A percentile compares a stretch with the other conserved stretches of the same genome.
These are phyloP conservation scores for Sarocladium brachiariae DNA, from an alignment of 2,329 filamentous ascomycete genomes.

Conservation along the genomic window DNA sequence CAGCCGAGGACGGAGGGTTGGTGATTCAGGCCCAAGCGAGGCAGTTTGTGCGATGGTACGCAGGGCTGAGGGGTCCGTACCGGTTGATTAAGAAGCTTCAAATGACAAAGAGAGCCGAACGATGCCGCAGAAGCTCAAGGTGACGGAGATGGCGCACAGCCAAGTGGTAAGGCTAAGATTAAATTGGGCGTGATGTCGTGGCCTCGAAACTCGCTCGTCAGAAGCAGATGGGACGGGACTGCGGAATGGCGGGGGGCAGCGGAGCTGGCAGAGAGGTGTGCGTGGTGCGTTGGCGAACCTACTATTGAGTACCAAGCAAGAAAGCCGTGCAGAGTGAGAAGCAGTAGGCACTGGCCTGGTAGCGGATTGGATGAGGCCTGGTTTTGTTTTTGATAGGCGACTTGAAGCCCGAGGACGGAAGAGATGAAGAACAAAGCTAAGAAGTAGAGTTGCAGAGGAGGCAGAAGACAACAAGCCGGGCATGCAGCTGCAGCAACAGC, in stretches of 20 bases:
- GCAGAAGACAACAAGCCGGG: background rate
- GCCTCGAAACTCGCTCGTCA: background rate
- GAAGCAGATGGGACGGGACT: constrained; percentile 3
- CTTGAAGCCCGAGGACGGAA: background rate
- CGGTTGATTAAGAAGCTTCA: no score
- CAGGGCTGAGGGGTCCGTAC: no score
- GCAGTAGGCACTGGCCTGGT: no score
- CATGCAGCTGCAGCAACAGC: background rate
- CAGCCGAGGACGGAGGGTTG: constrained; percentile 7
- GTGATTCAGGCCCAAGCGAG: background rate
- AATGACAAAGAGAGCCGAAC: no score
- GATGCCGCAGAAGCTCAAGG: no score
- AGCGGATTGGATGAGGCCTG: background rate
- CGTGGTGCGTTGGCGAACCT: background rate
- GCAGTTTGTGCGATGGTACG: background rate
- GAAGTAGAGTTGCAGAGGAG: background rate
- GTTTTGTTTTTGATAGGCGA: background rate
- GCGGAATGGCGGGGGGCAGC: constrained; percentile 6
- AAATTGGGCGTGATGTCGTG: background rate
- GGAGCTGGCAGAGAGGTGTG: background rate
- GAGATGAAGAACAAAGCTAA: background rate
- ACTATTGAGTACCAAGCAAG: background rate
- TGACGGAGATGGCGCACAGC: no score
- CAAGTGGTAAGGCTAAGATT: no score
- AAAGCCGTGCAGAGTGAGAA: background rate